Evolutionary conservation across 2,329 filamentous ascomycete genomes (phyloP).

Genomic region (Cadophora luteo-olivacea): DNA sequence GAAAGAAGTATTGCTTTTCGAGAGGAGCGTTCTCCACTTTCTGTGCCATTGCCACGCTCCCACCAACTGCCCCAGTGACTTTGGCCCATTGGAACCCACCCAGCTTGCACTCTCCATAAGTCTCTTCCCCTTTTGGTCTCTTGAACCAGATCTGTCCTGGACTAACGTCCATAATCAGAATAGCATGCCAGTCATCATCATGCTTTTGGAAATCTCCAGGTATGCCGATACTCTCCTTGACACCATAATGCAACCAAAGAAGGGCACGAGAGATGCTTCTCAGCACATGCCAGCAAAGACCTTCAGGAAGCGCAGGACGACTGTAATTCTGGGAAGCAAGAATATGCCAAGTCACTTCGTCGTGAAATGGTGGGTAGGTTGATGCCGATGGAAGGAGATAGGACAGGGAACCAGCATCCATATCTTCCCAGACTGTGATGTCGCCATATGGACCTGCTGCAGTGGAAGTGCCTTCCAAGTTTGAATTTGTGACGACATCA

Average conservation of each 20-base stretch:
- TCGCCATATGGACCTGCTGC: slow-evolving; percentile 31
- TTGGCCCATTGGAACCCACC: slow-evolving; percentile 53
- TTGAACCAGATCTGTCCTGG: slow-evolving; percentile 59
- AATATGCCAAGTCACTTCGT: slow-evolving; percentile 34
- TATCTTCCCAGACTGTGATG: slow-evolving; percentile 58
- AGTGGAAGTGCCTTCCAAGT: slow-evolving; percentile 19
- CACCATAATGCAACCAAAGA: slow-evolving; percentile 59
- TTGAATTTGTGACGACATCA: slow-evolving; percentile 38
- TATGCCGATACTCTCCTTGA: slow-evolving; percentile 38
- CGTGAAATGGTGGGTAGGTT: slow-evolving; percentile 28
- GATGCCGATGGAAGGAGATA: slow-evolving; percentile 46
- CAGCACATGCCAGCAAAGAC: slow-evolving; percentile 62
- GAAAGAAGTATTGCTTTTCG: slow-evolving; percentile 37
- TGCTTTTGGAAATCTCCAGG: slow-evolving; percentile 36
- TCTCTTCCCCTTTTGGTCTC: slow-evolving; percentile 54
- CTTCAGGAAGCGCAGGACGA: slow-evolving; percentile 52
- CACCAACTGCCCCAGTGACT: slow-evolving; percentile 34
- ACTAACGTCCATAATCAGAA: slow-evolving; percentile 56
- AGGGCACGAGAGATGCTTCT: slow-evolving; percentile 55
- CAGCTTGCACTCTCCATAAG: slow-evolving; percentile 61
- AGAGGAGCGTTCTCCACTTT: slow-evolving; percentile 26
- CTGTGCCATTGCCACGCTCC: slow-evolving; percentile 26
- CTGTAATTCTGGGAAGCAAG: slow-evolving; percentile 38
- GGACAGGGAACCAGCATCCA: slow-evolving; percentile 57
- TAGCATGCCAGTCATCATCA: slow-evolving; percentile 56